Base-by-base conservation (phyloP, 2,329 filamentous ascomycete species). In the Madurella mycetomatis region DNA sequence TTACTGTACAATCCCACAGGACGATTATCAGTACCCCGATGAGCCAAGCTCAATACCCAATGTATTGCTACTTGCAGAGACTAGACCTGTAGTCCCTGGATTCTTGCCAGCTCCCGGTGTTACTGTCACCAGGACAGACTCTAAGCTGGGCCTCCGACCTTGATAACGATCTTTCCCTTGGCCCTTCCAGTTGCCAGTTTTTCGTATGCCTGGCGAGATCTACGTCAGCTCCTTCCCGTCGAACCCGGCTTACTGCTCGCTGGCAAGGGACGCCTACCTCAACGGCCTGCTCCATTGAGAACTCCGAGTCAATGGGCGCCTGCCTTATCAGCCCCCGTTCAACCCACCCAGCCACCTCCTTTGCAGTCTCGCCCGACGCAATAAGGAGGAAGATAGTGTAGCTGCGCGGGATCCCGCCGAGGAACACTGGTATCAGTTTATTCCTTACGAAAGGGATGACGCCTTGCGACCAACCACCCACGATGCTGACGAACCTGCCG, bases 401-500 rank as follows among this genome's bases (percentile, higher is more conserved):
- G 9, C 45, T 51, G 4, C 69, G 62, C 7, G 67, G 63, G 9
- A 64, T 66, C 12, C 69, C 67, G 4, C 69, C 70, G 2, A 72
- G 54, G 1, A 65, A 47, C 1, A 61, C 56, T 1, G 70, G 70
- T 25, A 65, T 45, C 16, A 71, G 42, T 47, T 66, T 67, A 59
- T 71, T 68, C 49, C 59, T 60, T 9, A 71, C 39, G 49, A 67
- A 66, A 1, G 67, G 64, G 2, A 64, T 51, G 0, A 68, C 50
- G 8, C 67, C 68, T 41, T 66, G 64, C 1, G 63, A 60, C 16
- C 58, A 55, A 0, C 69, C 69, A 31, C 69, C 70, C 0, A 67
- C 68, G 34, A 71, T 69, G 50, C 59, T 66, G 49, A 71, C 48
- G 51, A 70, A 79, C 17, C 68, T 62, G 47, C 65, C 70, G 1